phyloP scores from a whole-genome alignment of 495 filamentous ascomycete species.

The Astrothelium subdiscretum region DNA sequence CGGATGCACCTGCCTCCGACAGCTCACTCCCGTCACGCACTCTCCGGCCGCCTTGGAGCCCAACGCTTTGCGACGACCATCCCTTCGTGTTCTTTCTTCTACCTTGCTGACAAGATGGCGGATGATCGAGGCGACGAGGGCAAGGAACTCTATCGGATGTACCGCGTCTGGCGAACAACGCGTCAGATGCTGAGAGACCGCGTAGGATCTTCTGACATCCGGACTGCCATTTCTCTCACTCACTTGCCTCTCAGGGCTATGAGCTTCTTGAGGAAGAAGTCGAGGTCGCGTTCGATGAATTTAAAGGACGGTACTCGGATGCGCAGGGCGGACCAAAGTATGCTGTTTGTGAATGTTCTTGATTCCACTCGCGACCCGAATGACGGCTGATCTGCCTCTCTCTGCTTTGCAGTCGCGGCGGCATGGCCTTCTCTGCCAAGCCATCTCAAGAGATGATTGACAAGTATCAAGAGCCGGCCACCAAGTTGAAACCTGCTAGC shows the following conservation, averaged over 20 bases:
- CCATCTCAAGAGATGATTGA: constrained; percentile 72
- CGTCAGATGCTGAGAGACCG: constrained; percentile 29
- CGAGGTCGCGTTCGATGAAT: constrained; percentile 64
- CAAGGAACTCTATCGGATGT: constrained; percentile 15
- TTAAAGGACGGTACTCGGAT: constrained; percentile 54
- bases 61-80: no score
- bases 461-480: constrained; percentile 63
- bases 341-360: constrained; percentile 16
- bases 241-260: constrained; percentile 58
- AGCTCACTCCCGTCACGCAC: no score
- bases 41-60: no score
- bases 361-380: constrained; percentile 1
- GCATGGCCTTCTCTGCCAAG: constrained; percentile 74
- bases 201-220: constrained; percentile 9
- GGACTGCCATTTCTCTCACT: constrained; percentile 4
- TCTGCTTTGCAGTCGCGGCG: constrained; percentile 50
- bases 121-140: constrained; percentile 9
- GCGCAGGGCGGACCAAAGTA: constrained; percentile 62
- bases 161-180: constrained; percentile 24
- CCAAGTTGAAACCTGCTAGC: constrained; percentile 32
- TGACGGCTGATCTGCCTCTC: constrained; percentile 20
- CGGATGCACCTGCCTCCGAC: not conserved
- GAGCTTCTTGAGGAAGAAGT: constrained; percentile 83
- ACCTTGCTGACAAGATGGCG: constrained; percentile 6
- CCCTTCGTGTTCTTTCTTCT: no score